Evolutionary conservation across 441 rosid species (phyloP), one percentile per base, ranked within the genome.

Genomic region (Lepidium campestre): DNA sequence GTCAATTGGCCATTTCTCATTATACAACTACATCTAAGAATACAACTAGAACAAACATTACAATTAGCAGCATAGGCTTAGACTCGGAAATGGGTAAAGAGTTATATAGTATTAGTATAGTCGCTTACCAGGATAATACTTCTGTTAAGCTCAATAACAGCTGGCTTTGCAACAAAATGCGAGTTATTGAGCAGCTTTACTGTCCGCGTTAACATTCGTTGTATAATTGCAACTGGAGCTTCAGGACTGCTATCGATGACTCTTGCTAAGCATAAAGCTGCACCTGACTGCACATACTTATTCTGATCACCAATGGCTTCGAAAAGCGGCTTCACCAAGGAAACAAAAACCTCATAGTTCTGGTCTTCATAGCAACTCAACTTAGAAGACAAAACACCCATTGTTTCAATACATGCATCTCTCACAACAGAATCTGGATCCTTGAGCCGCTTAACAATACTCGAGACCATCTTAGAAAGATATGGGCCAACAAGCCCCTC

Each of bases 221-320:
- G 98, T 72, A 90, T 79, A 77, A 93, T 68, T 5, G 87, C 60
- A 66, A 75, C 70, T 0, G 98, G 96, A 50, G 98, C 86, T 58
- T 83, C 77, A 23, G 70, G 77, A 37, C 75, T 76, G 48, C 75
- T 83, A 68, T 86, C 92, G 37, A 90, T 78, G 34, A 90, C 85
- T 78, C 80, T 84, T 2, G 96, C 92, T 86, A 93, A 82, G 71
- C 98, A 90, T 74, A 86, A 77, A 2, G 97, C 97, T 6, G 96
- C 83, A 65, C 97, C 97, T 1, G 84, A 79, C 82, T 90, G 97
- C 74, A 83, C 84, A 31, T 80, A 86, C 86, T 88, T 93, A 78
- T 83, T 85, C 78, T 93, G 98, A 58, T 93, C 98, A 37, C 92
- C 97, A 67, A 93, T 45, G 27, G 98, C 93, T 84, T 93, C 98